A percentile compares a stretch with the other conserved stretches of the same genome.
These are phyloP conservation scores for Funneliformis caledonium DNA, from an alignment of 371 early-diverging fungal genomes.

Conservation along the genomic window DNA sequence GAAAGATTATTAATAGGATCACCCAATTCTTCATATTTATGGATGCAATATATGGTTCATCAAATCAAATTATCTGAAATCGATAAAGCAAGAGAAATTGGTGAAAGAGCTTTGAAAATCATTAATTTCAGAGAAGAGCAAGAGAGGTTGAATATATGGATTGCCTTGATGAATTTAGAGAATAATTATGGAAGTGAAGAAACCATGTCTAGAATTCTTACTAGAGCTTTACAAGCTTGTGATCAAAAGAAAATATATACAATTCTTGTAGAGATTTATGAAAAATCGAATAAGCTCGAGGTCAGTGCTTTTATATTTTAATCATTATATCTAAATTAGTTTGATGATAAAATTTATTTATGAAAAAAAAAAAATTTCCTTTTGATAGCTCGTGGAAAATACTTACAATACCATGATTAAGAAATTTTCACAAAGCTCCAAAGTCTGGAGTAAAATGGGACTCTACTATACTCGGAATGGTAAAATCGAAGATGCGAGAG, in stretches of 20 bases:
- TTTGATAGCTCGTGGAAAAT: conserved; percentile 65
- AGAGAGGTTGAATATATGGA: conserved; percentile 96
- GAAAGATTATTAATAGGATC: conserved; percentile 91
- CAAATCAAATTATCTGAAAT: conserved; percentile 89
- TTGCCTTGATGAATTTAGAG: conserved; percentile 93
- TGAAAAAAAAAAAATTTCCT: too few relatives aligned
- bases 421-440: conserved; percentile 85
- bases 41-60: conserved; percentile 99
- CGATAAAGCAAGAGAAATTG: conserved; percentile 89
- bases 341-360: neutral
- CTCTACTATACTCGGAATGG: conserved; percentile 74
- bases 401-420: conserved; percentile 77
- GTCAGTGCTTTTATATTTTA: conserved; percentile 43
- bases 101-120: conserved; percentile 91
- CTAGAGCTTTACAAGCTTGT: conserved; percentile 79
- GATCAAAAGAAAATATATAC: conserved; percentile 89
- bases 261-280: conserved; percentile 88
- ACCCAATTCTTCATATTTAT: conserved; percentile 94
- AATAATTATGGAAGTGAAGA: conserved; percentile 88
- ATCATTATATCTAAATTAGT: neutral
- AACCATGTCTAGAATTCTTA: conserved; percentile 77
- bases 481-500: conserved; percentile 77
- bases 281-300: conserved; percentile 76
- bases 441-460: conserved; percentile 89
- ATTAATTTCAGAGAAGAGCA: conserved; percentile 92